These are phyloP conservation scores for Chenopodium quinoa DNA, from an alignment of 148 eudicot genomes.

Conservation along the genomic window DNA sequence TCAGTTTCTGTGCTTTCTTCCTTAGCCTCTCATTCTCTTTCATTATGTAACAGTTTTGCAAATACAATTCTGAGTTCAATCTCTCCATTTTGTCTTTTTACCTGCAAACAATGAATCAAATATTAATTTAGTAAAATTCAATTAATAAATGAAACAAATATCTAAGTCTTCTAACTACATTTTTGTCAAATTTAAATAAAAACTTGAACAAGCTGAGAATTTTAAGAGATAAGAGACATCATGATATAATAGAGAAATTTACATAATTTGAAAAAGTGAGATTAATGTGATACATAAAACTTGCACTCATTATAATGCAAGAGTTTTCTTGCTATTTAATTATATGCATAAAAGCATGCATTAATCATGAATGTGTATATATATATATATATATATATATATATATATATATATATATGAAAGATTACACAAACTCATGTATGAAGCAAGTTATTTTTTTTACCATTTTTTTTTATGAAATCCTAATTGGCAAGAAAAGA, in stretches of 20 bases:
- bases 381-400: too few species aligned
- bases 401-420: background rate
- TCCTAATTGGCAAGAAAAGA: constrained; percentile 32
- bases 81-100: constrained; percentile 53
- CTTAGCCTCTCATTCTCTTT: constrained; percentile 82
- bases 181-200: background rate
- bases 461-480: background rate
- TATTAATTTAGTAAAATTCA: background rate
- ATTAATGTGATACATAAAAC: background rate
- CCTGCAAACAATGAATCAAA: background rate
- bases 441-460: constrained; percentile 6
- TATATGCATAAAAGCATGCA: background rate
- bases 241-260: background rate
- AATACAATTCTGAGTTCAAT: constrained; percentile 77
- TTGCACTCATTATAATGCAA: background rate
- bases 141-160: background rate
- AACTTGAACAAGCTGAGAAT: background rate
- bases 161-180: background rate
- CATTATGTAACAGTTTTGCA: constrained; percentile 88
- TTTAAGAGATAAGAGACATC: too few species aligned
- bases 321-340: background rate
- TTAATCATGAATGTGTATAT: background rate
- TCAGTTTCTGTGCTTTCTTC: constrained; percentile 71
- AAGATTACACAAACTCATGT: background rate
- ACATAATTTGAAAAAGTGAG: background rate